These are phyloP conservation scores for Termitomyces sp. DNA, from an alignment of 768 basidiomycete genomes.

Conservation along the genomic window DNA sequence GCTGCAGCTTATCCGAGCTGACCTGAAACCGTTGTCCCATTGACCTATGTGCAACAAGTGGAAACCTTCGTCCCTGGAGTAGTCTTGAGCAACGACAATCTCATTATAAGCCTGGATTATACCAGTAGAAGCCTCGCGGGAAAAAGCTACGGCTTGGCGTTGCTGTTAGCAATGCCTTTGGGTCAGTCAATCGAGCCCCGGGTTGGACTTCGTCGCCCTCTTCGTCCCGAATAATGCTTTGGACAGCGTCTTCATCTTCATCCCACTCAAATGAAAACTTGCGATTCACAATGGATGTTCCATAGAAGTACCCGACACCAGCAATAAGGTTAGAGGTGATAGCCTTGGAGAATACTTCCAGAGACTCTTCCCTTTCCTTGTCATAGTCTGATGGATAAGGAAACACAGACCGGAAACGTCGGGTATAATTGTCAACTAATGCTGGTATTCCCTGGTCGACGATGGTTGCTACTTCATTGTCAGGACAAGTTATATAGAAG, in stretches of 20 bases:
- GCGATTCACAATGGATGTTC: constrained; percentile 80
- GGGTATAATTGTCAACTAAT: constrained; percentile 52
- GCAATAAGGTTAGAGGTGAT: constrained; percentile 90
- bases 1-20: not conserved
- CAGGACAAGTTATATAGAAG: constrained; percentile 6
- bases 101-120: not conserved
- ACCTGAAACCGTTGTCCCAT: constrained; percentile 90
- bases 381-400: constrained; percentile 58
- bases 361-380: constrained; percentile 38
- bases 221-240: constrained; percentile 26
- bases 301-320: constrained; percentile 94
- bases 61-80: constrained; percentile 90
- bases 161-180: constrained; percentile 76
- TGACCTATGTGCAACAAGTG: constrained; percentile 87
- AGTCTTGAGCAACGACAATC: not conserved
- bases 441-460: constrained; percentile 70
- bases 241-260: constrained; percentile 42
- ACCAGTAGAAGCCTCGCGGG: constrained; percentile 97
- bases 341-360: constrained; percentile 77
- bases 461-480: constrained; percentile 39
- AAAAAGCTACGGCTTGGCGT: constrained; percentile 97
- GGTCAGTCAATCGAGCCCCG: constrained; percentile 68
- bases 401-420: constrained; percentile 66
- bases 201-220: constrained; percentile 34
- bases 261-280: constrained; percentile 92